Base-by-base conservation (phyloP, 1,284 basidiomycete genomes). In the Heliocybe sulcata region DNA sequence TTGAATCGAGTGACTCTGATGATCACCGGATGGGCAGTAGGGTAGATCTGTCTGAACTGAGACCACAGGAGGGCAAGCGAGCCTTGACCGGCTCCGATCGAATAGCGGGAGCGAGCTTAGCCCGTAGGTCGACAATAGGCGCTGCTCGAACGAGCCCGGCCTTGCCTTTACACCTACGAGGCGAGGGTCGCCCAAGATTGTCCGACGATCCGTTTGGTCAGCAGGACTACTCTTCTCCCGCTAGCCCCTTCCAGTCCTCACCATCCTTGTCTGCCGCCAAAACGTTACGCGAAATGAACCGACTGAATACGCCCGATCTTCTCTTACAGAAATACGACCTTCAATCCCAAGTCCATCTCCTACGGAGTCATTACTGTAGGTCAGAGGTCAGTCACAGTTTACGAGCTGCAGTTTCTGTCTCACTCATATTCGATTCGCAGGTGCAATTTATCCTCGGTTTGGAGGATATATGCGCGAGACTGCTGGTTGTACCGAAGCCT, bases 381-480 rank as follows among this genome's bases (percentile, higher is more conserved):
- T 94, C 90, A 48, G 94, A 95, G 83, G 92, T 87, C 62, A 55
- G 78, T 63, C 29, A 1, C 58, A n/a, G 45, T 71, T 52, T 35
- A 38, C 19, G 47, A 10, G 14, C 27, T 51, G 45, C 25, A 38
- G 2, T 54, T 45, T 54, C 3, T 45, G 29, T 10, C 23, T 45
- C 3, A 10, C 8, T 22, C 23, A 23, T 22, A 38, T 8, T n/a
- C 3, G 35, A 22, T 14, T n/a, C 52, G 35, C 58, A 90, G 87
- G 77, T 94, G 55, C 84, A 92, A 71, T 96, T 99, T 67, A 72
- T 98, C 33, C 81, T 94, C 35, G 80, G 85, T 6, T 77, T 99
- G 54, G 95, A 98, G 70, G 92, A 90, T 66, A 97, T 99, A 63
- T 94, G 90, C 59, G 95, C 96, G 65, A 83, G 93, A 51, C 76